Evolutionary conservation across 1,284 basidiomycete species (phyloP).

Genomic region (Boletellus deceptivus): DNA sequence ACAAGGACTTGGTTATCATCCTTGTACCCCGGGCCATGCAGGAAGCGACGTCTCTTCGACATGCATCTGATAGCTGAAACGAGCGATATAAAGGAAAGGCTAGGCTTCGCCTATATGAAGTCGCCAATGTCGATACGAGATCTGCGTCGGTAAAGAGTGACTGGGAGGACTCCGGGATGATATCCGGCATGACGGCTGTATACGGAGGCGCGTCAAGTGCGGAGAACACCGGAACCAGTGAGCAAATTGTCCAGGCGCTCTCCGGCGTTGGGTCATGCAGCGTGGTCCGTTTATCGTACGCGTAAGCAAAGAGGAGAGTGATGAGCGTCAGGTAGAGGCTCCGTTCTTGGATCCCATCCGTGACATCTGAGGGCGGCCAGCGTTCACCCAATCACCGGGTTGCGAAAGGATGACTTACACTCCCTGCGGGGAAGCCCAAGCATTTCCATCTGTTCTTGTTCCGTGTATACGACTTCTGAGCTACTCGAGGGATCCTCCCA

Average conservation of each 20-base stretch:
- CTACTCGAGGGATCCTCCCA: constrained; percentile 56
- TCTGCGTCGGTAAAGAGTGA: constrained; percentile 45
- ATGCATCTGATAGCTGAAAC: constrained; percentile 65
- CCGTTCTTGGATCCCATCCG: constrained; percentile 51
- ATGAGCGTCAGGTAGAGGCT: constrained; percentile 65
- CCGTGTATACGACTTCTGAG: constrained; percentile 54
- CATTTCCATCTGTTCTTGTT: constrained; percentile 67
- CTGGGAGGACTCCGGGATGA: constrained; percentile 12
- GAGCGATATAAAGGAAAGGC: constrained; percentile 76
- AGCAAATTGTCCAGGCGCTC: constrained; percentile 78
- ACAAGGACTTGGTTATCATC: constrained; percentile 56
- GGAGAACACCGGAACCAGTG: constrained; percentile 69
- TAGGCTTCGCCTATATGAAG: constrained; percentile 70
- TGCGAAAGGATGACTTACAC: constrained; percentile 48
- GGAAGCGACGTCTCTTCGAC: constrained; percentile 60
- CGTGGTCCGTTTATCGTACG: constrained; percentile 74
- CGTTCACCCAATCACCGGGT: background rate
- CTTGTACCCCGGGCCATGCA: constrained; percentile 60
- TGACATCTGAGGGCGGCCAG: constrained; percentile 49
- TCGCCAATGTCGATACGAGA: constrained; percentile 47
- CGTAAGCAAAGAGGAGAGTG: constrained; percentile 69
- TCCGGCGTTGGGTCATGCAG: constrained; percentile 75
- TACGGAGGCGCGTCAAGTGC: constrained; percentile 71
- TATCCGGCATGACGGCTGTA: constrained; percentile 10
- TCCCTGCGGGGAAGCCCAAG: constrained; percentile 72